These are phyloP conservation scores for Citeromyces hawaiiensis DNA, from an alignment of 1,139 yeast species.

Conservation along the genomic window DNA sequence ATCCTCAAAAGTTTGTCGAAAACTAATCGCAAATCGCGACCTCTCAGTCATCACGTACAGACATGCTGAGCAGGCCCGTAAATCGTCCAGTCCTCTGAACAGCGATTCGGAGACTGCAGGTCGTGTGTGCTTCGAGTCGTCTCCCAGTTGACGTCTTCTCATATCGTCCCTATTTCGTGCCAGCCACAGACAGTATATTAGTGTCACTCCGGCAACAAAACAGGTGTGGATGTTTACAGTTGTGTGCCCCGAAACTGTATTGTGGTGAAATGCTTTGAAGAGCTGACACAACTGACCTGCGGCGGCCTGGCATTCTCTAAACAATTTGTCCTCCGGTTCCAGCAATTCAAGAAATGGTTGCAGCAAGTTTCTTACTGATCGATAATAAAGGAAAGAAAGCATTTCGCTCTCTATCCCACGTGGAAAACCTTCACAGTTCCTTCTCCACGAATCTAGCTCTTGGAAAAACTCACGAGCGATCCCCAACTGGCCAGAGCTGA, in stretches of 20 bases:
- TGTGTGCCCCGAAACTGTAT: conserved; percentile 42
- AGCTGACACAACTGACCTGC: conserved; percentile 51
- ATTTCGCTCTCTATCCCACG: conserved; percentile 37
- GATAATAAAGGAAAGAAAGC: conserved; percentile 36
- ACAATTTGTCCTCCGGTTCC: conserved; percentile 41
- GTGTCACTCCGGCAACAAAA: conserved; percentile 49
- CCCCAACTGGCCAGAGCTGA: conserved; percentile 20
- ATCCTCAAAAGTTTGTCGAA: conserved; percentile 50
- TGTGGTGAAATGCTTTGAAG: conserved; percentile 43
- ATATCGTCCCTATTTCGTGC: conserved; percentile 40
- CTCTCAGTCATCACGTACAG: conserved; percentile 51
- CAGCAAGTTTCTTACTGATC: conserved; percentile 38
- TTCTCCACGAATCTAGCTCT: conserved; percentile 36
- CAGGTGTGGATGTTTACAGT: conserved; percentile 49
- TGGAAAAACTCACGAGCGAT: conserved; percentile 29
- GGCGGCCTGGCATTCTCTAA: conserved; percentile 48
- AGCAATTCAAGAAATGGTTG: conserved; percentile 46
- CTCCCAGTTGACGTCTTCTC: conserved; percentile 31
- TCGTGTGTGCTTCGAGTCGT: conserved; percentile 36
- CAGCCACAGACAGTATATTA: conserved; percentile 47
- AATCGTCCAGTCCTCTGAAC: conserved; percentile 38
- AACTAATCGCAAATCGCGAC: conserved; percentile 38
- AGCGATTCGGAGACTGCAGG: conserved; percentile 36
- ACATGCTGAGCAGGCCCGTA: conserved; percentile 45
- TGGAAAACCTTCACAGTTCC: conserved; percentile 26